These are phyloP conservation scores for Noccaea caerulescens DNA, from an alignment of 345 rosid genomes.

Conservation along the genomic window DNA sequence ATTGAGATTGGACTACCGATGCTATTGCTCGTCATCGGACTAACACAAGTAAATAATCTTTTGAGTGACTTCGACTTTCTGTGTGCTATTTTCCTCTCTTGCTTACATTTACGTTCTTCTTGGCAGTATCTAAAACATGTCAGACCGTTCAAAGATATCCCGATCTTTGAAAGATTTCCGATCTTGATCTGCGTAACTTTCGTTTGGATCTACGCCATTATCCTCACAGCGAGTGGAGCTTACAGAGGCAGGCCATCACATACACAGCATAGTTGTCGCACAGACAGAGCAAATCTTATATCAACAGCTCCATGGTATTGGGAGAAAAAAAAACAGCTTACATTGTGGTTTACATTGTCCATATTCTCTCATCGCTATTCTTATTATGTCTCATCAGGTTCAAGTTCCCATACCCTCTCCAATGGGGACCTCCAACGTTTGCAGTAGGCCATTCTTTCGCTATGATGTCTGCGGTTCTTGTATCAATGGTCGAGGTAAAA, in stretches of 20 bases:
- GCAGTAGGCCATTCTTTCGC: constrained; percentile 93
- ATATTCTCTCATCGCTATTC: constrained; percentile 2
- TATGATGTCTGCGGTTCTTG: constrained; percentile 94
- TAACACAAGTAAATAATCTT: constrained; percentile 62
- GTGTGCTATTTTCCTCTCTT: constrained; percentile 11
- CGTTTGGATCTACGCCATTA: constrained; percentile 83
- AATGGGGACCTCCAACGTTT: constrained; percentile 99
- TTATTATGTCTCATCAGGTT: constrained; percentile 59
- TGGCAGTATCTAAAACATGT: constrained; percentile 87
- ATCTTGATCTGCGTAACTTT: constrained; percentile 69
- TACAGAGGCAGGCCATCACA: constrained; percentile 57
- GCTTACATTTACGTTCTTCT: constrained; percentile 11
- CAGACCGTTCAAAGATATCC: constrained; percentile 55
- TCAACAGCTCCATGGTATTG: constrained; percentile 93
- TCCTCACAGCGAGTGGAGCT: constrained; percentile 90
- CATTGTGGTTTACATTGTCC: not conserved
- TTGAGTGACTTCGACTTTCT: constrained; percentile 5
- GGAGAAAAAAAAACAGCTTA: not conserved
- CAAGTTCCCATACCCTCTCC: constrained; percentile 93
- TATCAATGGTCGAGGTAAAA: constrained; percentile 90
- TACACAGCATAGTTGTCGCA: constrained; percentile 86
- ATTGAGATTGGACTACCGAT: constrained; percentile 95
- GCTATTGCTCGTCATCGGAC: constrained; percentile 75
- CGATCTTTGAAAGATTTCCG: constrained; percentile 81
- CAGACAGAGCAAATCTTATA: constrained; percentile 76